Evolutionary conservation across 805 yeast species (phyloP).

Genomic region (Suhomyces prunicola): DNA sequence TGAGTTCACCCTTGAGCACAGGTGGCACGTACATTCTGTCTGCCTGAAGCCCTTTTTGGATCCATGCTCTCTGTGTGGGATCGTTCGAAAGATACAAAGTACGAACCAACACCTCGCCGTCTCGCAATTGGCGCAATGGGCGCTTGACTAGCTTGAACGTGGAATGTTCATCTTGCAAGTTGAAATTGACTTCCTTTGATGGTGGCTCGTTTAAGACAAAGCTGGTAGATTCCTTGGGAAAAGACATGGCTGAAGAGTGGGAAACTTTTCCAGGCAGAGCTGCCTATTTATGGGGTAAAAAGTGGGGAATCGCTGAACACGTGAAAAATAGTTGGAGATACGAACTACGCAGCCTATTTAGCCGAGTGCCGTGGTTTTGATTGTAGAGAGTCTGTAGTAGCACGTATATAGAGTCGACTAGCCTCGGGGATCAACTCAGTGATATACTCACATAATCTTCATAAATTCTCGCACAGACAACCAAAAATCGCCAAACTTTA

Average conservation of each 20-base stretch:
- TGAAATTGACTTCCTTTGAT: conserved; percentile 14
- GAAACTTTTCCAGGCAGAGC: background rate
- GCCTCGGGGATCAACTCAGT: no score
- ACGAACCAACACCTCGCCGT: conserved; percentile 27
- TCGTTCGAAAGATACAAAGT: conserved; percentile 32
- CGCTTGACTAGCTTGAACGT: conserved; percentile 26
- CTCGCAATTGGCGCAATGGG: conserved; percentile 14
- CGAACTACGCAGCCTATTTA: no score
- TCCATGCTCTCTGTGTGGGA: conserved; percentile 36
- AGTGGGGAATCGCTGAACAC: background rate
- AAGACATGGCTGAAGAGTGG: conserved; percentile 1
- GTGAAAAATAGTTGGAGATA: background rate
- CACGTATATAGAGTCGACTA: no score
- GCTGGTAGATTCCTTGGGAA: conserved; percentile 7
- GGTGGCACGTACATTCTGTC: conserved; percentile 35
- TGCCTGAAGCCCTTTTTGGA: conserved; percentile 22
- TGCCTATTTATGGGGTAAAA: background rate
- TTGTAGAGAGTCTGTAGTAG: no score
- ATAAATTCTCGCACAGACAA: no score
- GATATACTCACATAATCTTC: no score
- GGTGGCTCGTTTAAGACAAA: conserved; percentile 21
- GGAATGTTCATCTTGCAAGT: conserved; percentile 20
- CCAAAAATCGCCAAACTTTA: no score
- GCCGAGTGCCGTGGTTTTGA: no score
- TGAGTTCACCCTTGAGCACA: conserved; percentile 41